These are phyloP conservation scores for Cutaneotrichosporon dermatis DNA, from an alignment of 1,284 basidiomycete species.

Conservation along the genomic window DNA sequence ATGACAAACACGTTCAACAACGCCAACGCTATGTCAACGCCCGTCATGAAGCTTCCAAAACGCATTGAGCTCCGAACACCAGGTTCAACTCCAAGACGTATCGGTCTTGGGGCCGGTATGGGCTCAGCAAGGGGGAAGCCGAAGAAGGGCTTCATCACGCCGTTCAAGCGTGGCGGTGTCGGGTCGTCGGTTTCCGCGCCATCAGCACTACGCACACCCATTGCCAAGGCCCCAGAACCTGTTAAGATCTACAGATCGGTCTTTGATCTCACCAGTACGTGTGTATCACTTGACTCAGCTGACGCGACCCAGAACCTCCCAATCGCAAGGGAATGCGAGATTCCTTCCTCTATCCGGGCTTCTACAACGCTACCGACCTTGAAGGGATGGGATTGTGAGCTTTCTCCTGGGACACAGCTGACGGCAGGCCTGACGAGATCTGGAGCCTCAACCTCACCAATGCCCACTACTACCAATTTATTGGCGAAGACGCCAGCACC, in stretches of 20 bases:
- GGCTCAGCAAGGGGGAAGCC: slow-evolving; percentile 7
- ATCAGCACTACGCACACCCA: slow-evolving; percentile 3
- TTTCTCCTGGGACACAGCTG: neutral
- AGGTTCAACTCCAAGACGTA: slow-evolving; percentile 27
- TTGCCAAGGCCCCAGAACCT: slow-evolving; percentile 1
- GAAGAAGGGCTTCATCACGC: slow-evolving; percentile 37
- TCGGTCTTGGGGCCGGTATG: slow-evolving; percentile 42
- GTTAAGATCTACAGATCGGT: slow-evolving; percentile 23
- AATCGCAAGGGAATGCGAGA: slow-evolving; percentile 19
- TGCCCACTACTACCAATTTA: slow-evolving; percentile 65
- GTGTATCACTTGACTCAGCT: slow-evolving; percentile 15
- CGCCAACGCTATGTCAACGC: neutral
- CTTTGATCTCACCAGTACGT: slow-evolving; percentile 43
- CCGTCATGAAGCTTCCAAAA: slow-evolving; percentile 7
- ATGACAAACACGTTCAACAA: slow-evolving; percentile 28
- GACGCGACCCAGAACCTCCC: no score
- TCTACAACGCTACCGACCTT: slow-evolving; percentile 55
- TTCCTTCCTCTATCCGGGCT: slow-evolving; percentile 56
- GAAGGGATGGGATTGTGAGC: slow-evolving; percentile 62
- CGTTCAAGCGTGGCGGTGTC: slow-evolving; percentile 34
- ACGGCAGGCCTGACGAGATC: slow-evolving; percentile 53
- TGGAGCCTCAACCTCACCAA: slow-evolving; percentile 57
- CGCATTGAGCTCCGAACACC: slow-evolving; percentile 29
- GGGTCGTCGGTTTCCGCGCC: neutral
- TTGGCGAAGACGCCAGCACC: slow-evolving; percentile 31